Evolutionary conservation across 2,329 filamentous ascomycete genomes (phyloP), one percentile per base, ranked within the genome.

Genomic region (Pseudomassariella vexata): DNA sequence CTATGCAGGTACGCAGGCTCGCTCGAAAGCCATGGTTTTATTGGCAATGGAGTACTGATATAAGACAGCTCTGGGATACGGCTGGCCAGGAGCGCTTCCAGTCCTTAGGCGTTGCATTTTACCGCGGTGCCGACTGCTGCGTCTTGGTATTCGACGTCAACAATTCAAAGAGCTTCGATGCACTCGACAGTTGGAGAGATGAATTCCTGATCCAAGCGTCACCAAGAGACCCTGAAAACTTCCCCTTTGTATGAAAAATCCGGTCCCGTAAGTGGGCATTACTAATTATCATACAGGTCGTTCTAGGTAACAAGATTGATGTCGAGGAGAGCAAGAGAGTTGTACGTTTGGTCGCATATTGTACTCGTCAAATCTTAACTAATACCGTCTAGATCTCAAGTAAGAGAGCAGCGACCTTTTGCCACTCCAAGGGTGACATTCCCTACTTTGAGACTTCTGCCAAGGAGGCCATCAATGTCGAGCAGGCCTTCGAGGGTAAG

Each of bases 391-490:
- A 86, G 82, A 94, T 98, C 50, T 94, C 87, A 19, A 89, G 83
- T 52, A 96, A 96, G 75, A 78, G 92, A 42, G 92, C 92, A 38
- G 89, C 90, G 78, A 89, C 90, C 10, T 98, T 95, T 60, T 98
- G 92, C 63, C 88, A 95, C 62, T 94, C 87, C 36, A 95, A 96
- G 65, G 90, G 90, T 28, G 87, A 87, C 38, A 95, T 98, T 45
- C 92, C 92, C 12, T 98, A 98, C 64, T 98, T 98, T 54, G 92
- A 98, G 76, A 98, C 92, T 12, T 95, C 89, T 63, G 92, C 92
- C 39, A 98, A 98, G 70, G 92, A 98, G 62, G 92, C 90, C 39
- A 84, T 95, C 64, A 98, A 98, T 55, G 92, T 98, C 25, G 92
- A 98, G 63, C 88, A 78, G 54, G 74, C 74, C 17, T 79, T 79